Base-by-base conservation (phyloP, 345 rosid species). In the Lepidium sativum region DNA sequence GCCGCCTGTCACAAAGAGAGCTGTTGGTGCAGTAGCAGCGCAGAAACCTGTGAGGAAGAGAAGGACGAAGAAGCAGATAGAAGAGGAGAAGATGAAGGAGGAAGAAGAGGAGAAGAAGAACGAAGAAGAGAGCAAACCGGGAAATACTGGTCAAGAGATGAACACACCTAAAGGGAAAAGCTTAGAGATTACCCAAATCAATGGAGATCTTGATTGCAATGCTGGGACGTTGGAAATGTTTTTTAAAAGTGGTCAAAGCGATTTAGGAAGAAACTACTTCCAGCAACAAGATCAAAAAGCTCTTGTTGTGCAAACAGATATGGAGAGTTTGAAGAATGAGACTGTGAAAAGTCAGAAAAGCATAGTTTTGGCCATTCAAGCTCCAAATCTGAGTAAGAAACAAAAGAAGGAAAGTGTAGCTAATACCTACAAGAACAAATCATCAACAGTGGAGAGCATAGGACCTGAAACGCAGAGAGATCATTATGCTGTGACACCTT, bases 281-380 rank as follows among this genome's bases (percentile, higher is more conserved):
- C 55, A 37, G 17, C 69, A 58, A 17, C 31, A 25, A 58, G 55
- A 12, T 35, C 34, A 57, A 32, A 34, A 50, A 64, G 60, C 13
- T 3, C 11, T 56, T 39, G 53, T 31, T 20, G 21, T 18, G 4
- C 63, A 49, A 50, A 62, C 33, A 0, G 63, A 63, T 39, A 43
- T 43, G 13, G 59, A 47, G 12, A 17, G 20, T 31, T 18, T 31
- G 45, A 50, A 51, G 52, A 52, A 32, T 13, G 55, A 21, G 48
- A 44, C 47, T 0, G 38, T 43, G 31, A 38, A 11, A n/a, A 53
- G 49, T n/a, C 67, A 37, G 20, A 73, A 60, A 39, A 52, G 37
- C 16, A 43, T 73, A 53, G 68, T 73, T 60, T 73, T 73, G 42
- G 72, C 68, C 49, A 66, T 73, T 14, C 2, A 60, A 60, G 72